A percentile compares a stretch with the other conserved stretches of the same genome.
Conservation (phyloP, 2,329 filamentous ascomycete genomes). For the Colletotrichum tabaci region DNA sequence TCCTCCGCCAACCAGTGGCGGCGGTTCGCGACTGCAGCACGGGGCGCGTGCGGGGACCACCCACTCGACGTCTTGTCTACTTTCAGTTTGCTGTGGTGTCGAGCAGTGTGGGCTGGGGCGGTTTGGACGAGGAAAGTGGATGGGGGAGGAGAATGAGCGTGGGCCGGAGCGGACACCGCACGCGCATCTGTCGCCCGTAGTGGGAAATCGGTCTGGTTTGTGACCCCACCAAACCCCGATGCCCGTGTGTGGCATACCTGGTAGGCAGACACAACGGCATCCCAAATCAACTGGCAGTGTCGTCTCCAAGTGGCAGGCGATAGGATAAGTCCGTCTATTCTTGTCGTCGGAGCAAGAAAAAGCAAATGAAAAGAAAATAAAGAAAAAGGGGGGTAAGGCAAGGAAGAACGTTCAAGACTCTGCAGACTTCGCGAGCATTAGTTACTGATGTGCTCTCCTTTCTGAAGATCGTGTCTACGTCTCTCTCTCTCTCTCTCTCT, state of each 20-base stretch:
- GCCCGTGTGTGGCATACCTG: no score
- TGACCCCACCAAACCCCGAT: neutral
- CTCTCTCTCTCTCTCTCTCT: neutral
- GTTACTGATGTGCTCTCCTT: neutral
- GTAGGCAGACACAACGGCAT: no score
- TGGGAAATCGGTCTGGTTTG: constrained; percentile 12
- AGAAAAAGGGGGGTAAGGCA: no score
- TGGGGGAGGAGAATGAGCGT: neutral
- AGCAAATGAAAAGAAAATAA: no score
- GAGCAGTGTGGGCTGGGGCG: neutral
- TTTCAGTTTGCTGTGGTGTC: constrained; percentile 4
- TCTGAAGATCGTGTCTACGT: neutral
- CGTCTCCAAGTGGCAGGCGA: neutral
- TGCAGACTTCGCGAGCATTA: neutral
- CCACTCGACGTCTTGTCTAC: neutral
- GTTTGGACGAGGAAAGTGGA: neutral
- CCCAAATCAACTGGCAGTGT: neutral
- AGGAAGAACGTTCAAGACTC: neutral
- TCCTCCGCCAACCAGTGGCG: constrained; percentile 12
- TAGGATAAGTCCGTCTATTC: no score
- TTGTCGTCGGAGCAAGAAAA: no score
- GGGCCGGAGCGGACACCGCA: neutral
- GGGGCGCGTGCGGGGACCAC: neutral
- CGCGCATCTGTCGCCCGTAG: neutral
- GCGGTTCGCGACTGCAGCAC: neutral